Evolutionary conservation across 345 rosid genomes (phyloP).

Genomic region (Eucalyptus marginata): DNA sequence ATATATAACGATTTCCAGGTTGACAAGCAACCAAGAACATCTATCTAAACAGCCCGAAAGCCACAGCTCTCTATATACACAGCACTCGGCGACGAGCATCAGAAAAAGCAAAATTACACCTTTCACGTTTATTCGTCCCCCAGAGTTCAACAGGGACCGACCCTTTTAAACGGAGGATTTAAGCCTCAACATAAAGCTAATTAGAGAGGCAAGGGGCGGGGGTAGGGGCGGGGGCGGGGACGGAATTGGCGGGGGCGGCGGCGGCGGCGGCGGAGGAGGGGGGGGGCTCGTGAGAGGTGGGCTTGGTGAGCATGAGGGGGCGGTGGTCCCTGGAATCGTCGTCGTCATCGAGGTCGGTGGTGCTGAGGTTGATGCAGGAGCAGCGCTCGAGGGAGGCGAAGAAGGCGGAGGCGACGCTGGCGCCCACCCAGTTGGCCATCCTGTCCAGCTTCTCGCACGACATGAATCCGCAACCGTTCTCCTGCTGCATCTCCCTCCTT

Average conservation of each 20-base stretch:
- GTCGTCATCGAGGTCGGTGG: conserved; percentile 46
- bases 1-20: neutral
- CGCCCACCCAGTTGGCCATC: conserved; percentile 51
- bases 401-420: conserved; percentile 53
- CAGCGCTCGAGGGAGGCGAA: conserved; percentile 61
- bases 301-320: conserved; percentile 35
- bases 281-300: neutral
- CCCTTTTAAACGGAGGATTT: neutral
- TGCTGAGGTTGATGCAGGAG: conserved; percentile 60
- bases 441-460: conserved; percentile 56
- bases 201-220: neutral
- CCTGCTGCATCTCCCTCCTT: neutral
- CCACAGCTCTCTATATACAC: neutral
- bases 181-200: neutral
- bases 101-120: neutral
- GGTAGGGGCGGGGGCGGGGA: conserved; percentile 7
- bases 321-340: conserved; percentile 36
- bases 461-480: conserved; percentile 25
- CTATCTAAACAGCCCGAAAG: neutral
- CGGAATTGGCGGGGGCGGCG: neutral
- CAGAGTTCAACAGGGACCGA: neutral
- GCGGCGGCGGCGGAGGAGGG: neutral
- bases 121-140: neutral
- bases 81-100: neutral
- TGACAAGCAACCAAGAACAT: neutral